phyloP scores from a whole-genome alignment of 352 stramenopile genomes.

The Phytophthora citrophthora region DNA sequence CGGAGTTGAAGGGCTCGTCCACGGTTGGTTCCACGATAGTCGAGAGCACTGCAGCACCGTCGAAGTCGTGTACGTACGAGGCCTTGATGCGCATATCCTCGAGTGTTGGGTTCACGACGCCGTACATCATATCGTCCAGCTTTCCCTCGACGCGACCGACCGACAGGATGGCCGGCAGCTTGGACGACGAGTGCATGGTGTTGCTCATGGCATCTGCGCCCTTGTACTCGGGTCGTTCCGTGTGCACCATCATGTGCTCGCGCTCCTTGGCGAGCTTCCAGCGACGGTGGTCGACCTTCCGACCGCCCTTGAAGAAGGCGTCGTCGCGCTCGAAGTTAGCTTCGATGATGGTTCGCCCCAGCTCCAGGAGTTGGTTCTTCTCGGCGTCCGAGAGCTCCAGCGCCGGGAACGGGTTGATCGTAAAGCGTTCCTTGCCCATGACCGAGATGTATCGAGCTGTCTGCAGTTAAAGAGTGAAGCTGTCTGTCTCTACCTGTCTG shows the following conservation, averaged over 20 bases:
- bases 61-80: slow-evolving; percentile 43
- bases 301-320: slow-evolving; percentile 34
- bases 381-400: slow-evolving; percentile 39
- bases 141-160: slow-evolving; percentile 38
- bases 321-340: slow-evolving; percentile 45
- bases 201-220: slow-evolving; percentile 32
- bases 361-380: slow-evolving; percentile 44
- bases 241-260: slow-evolving; percentile 41
- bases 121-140: slow-evolving; percentile 54
- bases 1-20: slow-evolving; percentile 38
- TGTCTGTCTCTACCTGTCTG: slow-evolving; percentile 2
- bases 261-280: slow-evolving; percentile 51
- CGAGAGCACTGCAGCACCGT: slow-evolving; percentile 39
- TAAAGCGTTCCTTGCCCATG: slow-evolving; percentile 44
- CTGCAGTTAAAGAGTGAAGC: too few relatives aligned
- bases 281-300: slow-evolving; percentile 31
- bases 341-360: slow-evolving; percentile 42
- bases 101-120: slow-evolving; percentile 40
- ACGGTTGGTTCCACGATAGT: slow-evolving; percentile 39
- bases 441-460: not conserved
- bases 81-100: slow-evolving; percentile 50
- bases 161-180: slow-evolving; percentile 38
- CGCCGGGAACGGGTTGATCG: slow-evolving; percentile 45
- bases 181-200: slow-evolving; percentile 29
- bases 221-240: slow-evolving; percentile 39